A percentile compares a stretch with the other conserved stretches of the same genome.
phyloP scores from a whole-genome alignment of 2,329 filamentous ascomycete species.

The Laburnicola sp. region DNA sequence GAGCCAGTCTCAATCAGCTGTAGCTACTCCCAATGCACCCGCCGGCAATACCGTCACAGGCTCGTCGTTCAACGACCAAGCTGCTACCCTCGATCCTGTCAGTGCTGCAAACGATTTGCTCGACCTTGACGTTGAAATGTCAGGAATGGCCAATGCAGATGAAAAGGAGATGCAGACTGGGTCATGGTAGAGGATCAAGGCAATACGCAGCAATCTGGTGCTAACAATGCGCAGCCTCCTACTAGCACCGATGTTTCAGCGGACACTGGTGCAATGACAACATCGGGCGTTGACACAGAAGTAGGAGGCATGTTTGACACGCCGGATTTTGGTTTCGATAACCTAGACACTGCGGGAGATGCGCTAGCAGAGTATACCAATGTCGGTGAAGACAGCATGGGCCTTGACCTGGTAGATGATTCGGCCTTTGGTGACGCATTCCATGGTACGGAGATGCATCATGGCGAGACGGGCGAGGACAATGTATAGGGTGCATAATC shows the following conservation, averaged over 20 bases:
- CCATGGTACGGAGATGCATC: constrained; percentile 43
- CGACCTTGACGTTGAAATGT: constrained; percentile 59
- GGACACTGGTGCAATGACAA: constrained; percentile 18
- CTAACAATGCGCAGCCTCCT: constrained; percentile 20
- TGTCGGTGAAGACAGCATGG: constrained; percentile 41
- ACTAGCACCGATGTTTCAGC: constrained; percentile 22
- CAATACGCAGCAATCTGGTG: constrained; percentile 23
- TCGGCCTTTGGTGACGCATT: constrained; percentile 48
- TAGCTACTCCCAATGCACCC: constrained; percentile 56
- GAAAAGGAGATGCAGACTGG: constrained; percentile 41
- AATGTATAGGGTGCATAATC: constrained; percentile 23
- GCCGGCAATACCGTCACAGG: constrained; percentile 23
- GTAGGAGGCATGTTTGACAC: constrained; percentile 44
- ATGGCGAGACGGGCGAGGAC: constrained; percentile 35
- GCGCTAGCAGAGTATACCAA: constrained; percentile 45
- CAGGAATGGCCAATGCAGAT: constrained; percentile 53
- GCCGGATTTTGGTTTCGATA: constrained; percentile 44
- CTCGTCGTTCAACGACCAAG: constrained; percentile 31
- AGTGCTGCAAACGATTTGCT: constrained; percentile 40
- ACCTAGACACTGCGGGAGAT: constrained; percentile 46
- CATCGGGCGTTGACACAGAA: constrained; percentile 34
- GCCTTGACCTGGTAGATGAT: constrained; percentile 44
- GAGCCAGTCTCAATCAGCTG: constrained; percentile 61
- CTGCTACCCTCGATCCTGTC: constrained; percentile 27
- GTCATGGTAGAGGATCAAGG: constrained; percentile 38